Conservation (phyloP, 1,284 basidiomycete genomes). For the Rhodofomes roseus region DNA sequence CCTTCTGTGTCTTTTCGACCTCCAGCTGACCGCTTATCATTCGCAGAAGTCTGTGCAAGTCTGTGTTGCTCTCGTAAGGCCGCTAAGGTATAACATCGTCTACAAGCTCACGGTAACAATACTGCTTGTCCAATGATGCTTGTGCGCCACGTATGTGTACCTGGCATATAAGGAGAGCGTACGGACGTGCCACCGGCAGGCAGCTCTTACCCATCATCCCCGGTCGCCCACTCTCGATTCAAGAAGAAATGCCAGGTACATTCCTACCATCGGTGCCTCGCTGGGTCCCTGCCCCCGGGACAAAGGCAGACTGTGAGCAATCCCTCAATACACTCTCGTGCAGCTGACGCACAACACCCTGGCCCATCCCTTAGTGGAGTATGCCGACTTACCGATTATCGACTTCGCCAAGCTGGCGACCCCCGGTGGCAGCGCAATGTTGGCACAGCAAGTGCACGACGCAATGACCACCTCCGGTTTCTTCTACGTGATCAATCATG, state of each 20-base stretch:
- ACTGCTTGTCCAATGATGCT: no score
- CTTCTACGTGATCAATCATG: slow-evolving; percentile 62
- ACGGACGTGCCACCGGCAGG: no score
- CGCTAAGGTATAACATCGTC: no score
- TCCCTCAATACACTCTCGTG: background rate
- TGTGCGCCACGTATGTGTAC: no score
- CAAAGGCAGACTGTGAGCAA: slow-evolving; percentile 19
- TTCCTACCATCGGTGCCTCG: slow-evolving; percentile 20
- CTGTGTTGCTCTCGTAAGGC: background rate
- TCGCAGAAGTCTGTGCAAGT: background rate
- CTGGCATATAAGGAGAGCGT: no score
- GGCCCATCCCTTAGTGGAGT: slow-evolving; percentile 49
- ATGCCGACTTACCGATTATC: slow-evolving; percentile 63
- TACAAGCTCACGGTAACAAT: no score
- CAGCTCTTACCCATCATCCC: no score
- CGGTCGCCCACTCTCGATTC: no score
- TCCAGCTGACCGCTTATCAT: background rate
- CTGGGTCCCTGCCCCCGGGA: slow-evolving; percentile 32
- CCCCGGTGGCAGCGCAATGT: slow-evolving; percentile 41
- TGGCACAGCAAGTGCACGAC: slow-evolving; percentile 48
- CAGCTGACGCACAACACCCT: background rate
- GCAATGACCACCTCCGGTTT: slow-evolving; percentile 62
- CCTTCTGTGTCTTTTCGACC: background rate
- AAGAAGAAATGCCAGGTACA: slow-evolving; percentile 5
- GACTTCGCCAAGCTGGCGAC: slow-evolving; percentile 53